Evolutionary conservation across 2,329 filamentous ascomycete genomes (phyloP).

Genomic region (Oidium heveae): DNA sequence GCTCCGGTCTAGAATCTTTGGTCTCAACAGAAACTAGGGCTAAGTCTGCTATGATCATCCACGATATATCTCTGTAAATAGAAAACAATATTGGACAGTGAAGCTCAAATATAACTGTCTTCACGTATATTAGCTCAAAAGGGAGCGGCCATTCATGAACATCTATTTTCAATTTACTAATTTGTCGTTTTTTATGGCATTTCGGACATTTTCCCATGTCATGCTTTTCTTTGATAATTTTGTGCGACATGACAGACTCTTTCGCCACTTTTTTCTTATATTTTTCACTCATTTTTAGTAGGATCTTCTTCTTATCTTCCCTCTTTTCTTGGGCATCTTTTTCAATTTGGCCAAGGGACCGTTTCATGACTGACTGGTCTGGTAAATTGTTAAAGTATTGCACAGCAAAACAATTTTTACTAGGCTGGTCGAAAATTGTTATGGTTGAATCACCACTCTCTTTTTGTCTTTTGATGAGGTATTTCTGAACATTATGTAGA

Average conservation of each 20-base stretch:
- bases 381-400: slow-evolving; percentile 3
- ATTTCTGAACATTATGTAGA: slow-evolving; percentile 22
- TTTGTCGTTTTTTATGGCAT: slow-evolving; percentile 16
- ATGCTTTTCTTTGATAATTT: slow-evolving; percentile 10
- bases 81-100: slow-evolving; percentile 18
- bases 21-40: not conserved
- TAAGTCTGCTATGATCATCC: slow-evolving; percentile 19
- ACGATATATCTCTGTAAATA: slow-evolving; percentile 25
- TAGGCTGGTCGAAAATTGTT: slow-evolving; percentile 23
- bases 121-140: slow-evolving; percentile 11
- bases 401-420: slow-evolving; percentile 14
- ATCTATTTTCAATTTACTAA: slow-evolving; percentile 18
- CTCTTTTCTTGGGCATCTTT: slow-evolving; percentile 15
- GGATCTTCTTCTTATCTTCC: slow-evolving; percentile 14
- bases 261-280: slow-evolving; percentile 17
- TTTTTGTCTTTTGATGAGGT: slow-evolving; percentile 19
- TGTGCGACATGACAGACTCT: slow-evolving; percentile 15
- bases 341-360: slow-evolving; percentile 13
- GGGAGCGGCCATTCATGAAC: slow-evolving; percentile 26
- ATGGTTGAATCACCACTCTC: slow-evolving; percentile 5
- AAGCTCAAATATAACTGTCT: slow-evolving; percentile 26
- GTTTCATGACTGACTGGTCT: not conserved
- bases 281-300: not conserved
- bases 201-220: slow-evolving; percentile 17
- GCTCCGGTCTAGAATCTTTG: no score